A percentile compares a stretch with the other conserved stretches of the same genome.
These are phyloP conservation scores for Zangia roseola DNA, from an alignment of 768 basidiomycete genomes.

Conservation along the genomic window DNA sequence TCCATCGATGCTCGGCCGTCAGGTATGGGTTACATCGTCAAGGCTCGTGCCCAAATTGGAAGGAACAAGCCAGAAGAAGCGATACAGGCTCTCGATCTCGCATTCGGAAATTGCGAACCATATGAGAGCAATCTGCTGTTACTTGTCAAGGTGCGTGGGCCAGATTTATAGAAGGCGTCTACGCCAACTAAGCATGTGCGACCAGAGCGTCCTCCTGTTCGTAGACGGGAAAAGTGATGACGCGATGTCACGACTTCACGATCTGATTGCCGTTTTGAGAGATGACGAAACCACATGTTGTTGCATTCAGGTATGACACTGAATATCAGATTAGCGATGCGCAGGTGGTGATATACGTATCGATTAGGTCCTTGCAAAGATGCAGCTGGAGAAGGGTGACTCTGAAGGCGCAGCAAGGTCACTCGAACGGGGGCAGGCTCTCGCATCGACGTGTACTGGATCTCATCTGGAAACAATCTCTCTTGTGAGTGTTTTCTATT, in stretches of 20 bases:
- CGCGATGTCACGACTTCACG: not conserved
- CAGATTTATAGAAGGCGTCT: not conserved
- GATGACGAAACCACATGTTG: conserved; percentile 1
- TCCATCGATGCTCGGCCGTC: conserved; percentile 1
- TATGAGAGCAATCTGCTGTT: conserved; percentile 2
- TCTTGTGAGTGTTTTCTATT: not conserved
- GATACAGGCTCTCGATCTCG: conserved; percentile 2
- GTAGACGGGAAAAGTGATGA: not conserved
- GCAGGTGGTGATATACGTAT: not conserved
- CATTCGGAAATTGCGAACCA: not conserved
- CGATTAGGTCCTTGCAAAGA: conserved; percentile 5
- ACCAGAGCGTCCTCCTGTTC: not conserved
- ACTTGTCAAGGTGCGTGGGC: conserved; percentile 3
- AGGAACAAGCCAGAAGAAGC: not conserved
- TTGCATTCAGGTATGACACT: conserved; percentile 5
- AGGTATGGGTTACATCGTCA: conserved; percentile 5
- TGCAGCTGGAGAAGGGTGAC: not conserved
- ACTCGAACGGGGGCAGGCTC: not conserved
- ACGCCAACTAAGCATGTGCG: not conserved
- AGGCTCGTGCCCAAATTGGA: conserved; percentile 3
- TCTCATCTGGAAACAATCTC: not conserved
- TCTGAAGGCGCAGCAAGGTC: not conserved
- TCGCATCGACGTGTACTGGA: not conserved
- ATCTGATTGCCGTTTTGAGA: not conserved
- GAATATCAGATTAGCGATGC: not conserved